Percentiles rank a stretch among this genome's conserved stretches.
Evolutionary conservation across 2,329 filamentous ascomycete genomes (phyloP).

Genomic region (Calycina marina): DNA sequence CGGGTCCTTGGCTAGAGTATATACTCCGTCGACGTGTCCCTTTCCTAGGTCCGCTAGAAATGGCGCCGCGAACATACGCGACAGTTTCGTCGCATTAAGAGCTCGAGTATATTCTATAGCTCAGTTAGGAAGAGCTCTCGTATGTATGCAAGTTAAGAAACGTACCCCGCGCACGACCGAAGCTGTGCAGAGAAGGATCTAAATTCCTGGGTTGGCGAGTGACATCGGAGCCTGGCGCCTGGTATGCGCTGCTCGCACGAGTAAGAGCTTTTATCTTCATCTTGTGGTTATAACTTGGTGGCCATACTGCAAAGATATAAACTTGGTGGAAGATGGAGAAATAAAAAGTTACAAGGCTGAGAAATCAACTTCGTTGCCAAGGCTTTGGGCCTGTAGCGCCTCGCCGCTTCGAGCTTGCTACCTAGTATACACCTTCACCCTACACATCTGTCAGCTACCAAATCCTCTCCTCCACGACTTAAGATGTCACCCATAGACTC

Average conservation of each 20-base stretch:
- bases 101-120: slow-evolving; percentile 73
- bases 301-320: slow-evolving; percentile 8
- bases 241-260: slow-evolving; percentile 47
- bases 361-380: no score
- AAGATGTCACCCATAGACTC: slow-evolving; percentile 44
- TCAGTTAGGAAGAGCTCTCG: slow-evolving; percentile 57
- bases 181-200: slow-evolving; percentile 65
- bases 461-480: slow-evolving; percentile 8
- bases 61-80: slow-evolving; percentile 78
- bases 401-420: slow-evolving; percentile 12
- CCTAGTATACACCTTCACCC: slow-evolving; percentile 7
- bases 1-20: slow-evolving; percentile 68
- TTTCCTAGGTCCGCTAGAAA: slow-evolving; percentile 78
- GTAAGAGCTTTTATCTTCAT: slow-evolving; percentile 53
- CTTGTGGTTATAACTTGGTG: slow-evolving; percentile 11
- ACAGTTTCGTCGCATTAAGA: slow-evolving; percentile 76
- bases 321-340: slow-evolving; percentile 2
- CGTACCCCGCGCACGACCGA: not conserved
- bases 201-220: slow-evolving; percentile 55
- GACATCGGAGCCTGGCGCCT: slow-evolving; percentile 51
- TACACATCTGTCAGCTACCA: slow-evolving; percentile 6
- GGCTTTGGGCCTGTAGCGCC: no score
- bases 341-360: slow-evolving; percentile 12
- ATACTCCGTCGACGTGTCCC: slow-evolving; percentile 86
- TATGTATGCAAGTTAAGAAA: not conserved